Evolutionary conservation across 768 basidiomycete genomes (phyloP).

Genomic region (Galerina sulciceps): DNA sequence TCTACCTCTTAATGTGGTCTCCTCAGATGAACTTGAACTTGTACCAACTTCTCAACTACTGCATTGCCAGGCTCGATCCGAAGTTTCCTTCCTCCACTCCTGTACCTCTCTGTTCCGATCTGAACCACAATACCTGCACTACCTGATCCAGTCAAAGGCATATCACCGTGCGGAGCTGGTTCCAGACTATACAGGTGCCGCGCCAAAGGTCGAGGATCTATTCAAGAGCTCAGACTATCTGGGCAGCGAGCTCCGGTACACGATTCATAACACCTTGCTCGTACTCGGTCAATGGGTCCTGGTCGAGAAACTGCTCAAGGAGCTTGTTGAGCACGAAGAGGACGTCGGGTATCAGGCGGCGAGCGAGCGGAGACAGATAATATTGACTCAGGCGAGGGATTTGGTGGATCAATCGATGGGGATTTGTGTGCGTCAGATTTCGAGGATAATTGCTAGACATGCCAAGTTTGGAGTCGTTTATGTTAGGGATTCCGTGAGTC

Average conservation of each 20-base stretch:
- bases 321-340: not conserved
- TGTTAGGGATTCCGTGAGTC: not conserved
- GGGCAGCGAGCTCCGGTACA: slow-evolving; percentile 1
- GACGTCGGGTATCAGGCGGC: not conserved
- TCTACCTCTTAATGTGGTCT: not conserved
- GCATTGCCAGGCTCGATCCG: not conserved
- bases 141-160: not conserved
- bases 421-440: not conserved
- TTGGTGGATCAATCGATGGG: slow-evolving; percentile 1
- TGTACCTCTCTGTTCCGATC: not conserved
- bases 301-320: not conserved
- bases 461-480: not conserved
- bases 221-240: not conserved
- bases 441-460: not conserved
- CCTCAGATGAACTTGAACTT: not conserved
- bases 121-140: not conserved
- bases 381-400: not conserved
- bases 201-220: not conserved
- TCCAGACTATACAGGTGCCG: not conserved
- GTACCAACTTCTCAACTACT: not conserved
- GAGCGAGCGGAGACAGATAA: not conserved
- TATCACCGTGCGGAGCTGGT: not conserved
- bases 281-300: slow-evolving; percentile 5
- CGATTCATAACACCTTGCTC: slow-evolving; percentile 1
- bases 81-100: slow-evolving; percentile 2